Evolutionary conservation across 1,284 basidiomycete species (phyloP).

Genomic region (Lentinus polychrous): DNA sequence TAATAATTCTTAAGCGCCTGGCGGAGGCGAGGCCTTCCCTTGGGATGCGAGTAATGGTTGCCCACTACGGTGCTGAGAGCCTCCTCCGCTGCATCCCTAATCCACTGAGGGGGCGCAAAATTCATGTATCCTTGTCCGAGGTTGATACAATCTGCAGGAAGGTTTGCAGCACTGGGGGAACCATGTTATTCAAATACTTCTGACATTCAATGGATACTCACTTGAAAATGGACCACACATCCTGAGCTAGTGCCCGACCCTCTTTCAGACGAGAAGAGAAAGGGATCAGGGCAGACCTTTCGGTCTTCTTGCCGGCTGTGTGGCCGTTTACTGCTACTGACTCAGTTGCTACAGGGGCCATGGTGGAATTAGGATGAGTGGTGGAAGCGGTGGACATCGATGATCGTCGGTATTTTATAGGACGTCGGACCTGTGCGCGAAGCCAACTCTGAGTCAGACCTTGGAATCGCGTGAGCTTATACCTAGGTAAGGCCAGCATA

Average conservation of each 20-base stretch:
- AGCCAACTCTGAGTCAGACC: too few relatives aligned
- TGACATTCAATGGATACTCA: constrained; percentile 29
- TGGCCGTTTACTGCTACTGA: constrained; percentile 7
- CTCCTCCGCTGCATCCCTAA: constrained; percentile 68
- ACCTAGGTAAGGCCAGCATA: too few relatives aligned
- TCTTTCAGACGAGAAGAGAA: constrained; percentile 65
- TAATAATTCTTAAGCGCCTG: constrained; percentile 82
- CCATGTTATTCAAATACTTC: constrained; percentile 10
- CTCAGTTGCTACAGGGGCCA: constrained; percentile 7
- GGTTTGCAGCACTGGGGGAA: constrained; percentile 64
- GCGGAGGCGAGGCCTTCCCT: constrained; percentile 79
- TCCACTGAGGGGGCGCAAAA: constrained; percentile 80
- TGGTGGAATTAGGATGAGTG: background rate
- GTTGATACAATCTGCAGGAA: constrained; percentile 84
- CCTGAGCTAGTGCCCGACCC: constrained; percentile 70
- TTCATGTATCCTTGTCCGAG: constrained; percentile 96
- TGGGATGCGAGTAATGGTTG: constrained; percentile 91
- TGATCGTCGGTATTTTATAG: too few relatives aligned
- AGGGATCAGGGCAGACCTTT: constrained; percentile 47
- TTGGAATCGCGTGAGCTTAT: too few relatives aligned
- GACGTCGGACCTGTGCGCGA: too few relatives aligned
- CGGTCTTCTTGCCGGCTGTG: constrained; percentile 17
- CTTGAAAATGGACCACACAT: constrained; percentile 95
- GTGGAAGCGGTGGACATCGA: background rate
- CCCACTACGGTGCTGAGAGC: constrained; percentile 63